Evolutionary conservation across 2,329 filamentous ascomycete genomes (phyloP), one percentile per base, ranked within the genome.

Genomic region (Nigrospora sphaerica): DNA sequence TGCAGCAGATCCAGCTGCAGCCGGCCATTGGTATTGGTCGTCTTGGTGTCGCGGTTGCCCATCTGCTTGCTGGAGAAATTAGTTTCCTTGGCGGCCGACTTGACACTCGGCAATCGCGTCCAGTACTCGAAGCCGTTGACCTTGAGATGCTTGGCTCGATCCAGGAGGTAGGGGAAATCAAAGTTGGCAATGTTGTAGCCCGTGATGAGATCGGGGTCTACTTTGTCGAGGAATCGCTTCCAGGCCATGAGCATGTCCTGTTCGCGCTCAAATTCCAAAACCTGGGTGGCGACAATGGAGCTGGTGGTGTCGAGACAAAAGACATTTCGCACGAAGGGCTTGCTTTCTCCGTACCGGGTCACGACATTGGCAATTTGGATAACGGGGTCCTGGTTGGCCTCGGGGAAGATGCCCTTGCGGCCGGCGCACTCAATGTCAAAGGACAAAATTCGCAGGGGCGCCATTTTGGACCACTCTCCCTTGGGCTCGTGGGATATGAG

Each of bases 161-260:
- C 88, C 12, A 98, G 75, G 0, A 98, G 78, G 62, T 98, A 98
- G 0, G 92, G 92, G 53, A 98, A 97, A 72, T 98, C 93, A 67
- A 98, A 98, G 69, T 98, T 98, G 62, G 88, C 74, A 69, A 95
- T 98, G 66, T 98, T 98, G 82, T 98, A 98, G 39, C 93, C 93
- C 46, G 95, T 98, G 59, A 98, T 95, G 53, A 98, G 87, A 68
- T 98, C 93, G 0, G 93, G 92, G 55, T 98, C 93, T 1, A 93
- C 88, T 57, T 88, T 82, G 56, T 95, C 77, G 14, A 98, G 67
- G 54, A 98, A 98, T 49, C 95, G 78, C 58, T 87, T 84, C 93
- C 93, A 98, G 37, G 83, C 81, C 67, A 85, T 82, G n/a, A 98
- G 74, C 91, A 98, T 93, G 50, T 90, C 82, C 46, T 86, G 81